Evolutionary conservation across 306 rosid genomes (phyloP), one percentile per base, ranked within the genome.

Genomic region (Astragalus glycyphyllos): DNA sequence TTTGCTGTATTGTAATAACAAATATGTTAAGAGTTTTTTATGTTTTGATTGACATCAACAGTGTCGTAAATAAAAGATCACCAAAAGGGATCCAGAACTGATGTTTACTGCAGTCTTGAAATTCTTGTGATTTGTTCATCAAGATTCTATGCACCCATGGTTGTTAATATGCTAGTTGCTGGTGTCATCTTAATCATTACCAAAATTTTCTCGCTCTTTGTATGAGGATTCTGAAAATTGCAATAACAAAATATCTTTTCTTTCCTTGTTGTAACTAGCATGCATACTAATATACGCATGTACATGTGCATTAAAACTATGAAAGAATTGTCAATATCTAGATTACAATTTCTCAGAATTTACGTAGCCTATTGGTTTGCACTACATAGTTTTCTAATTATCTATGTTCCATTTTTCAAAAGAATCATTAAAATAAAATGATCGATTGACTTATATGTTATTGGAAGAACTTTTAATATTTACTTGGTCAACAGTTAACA

Each of bases 401-500:
- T 47, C 17, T 41, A 48, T 7, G 40, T 74, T 34, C 4, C 47
- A 38, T 40, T 62, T 68, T 4, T 67, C 11, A 0, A 60, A 66
- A 45, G 7, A 48, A 14, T n/a, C 57, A 41, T 47, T 58, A 35
- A 63, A 66, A 49, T 20, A 58, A 74, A 42, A 79, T 72, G 65
- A 50, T 67, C 77, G 58, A 12, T 53, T 49, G 53, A 60, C 63
- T 23, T 72, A 6, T 64, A 48, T 73, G 63, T 67, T 62, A 16
- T 8, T 44, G 41, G 35, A 11, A 63, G 20, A 61, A 63, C 44
- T 65, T 11, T 20, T 79, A 42, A 59, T 60, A 12, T 72, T 79
- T 67, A 26, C 60, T 72, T 72, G 13, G 61, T 20, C 75, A 72
- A 71, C 92, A 94, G 99, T 79, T 94, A 73, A 94, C 99, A 40